Base-by-base conservation (phyloP, 345 rosid genomes). In the Camelina hispida region DNA sequence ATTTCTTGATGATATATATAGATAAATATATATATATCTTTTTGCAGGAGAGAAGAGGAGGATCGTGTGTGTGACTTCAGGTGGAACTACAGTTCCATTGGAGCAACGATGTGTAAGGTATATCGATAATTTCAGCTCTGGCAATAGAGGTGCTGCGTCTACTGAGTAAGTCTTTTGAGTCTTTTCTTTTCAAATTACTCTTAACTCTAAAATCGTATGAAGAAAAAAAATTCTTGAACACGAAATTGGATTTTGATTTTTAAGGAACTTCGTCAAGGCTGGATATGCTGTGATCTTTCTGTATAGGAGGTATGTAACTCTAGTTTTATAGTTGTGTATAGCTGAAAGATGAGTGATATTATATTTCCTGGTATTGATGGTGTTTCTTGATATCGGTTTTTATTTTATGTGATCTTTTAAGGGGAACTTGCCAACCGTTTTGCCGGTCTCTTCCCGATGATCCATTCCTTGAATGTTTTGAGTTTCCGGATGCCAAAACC, bases 21-120 rank as follows among this genome's bases (percentile, higher is more conserved):
- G 43, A 50, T 14, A 7, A 2, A 6, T 34, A 34, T 15, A 6
- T 15, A 2, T 15, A 2, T 9, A 9, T 62, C 50, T 69, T 9
- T 12, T 62, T 57, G 64, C 72, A 86, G 87, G 78, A 62, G 69
- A 72, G 42, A 87, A 72, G 46, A 87, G 81, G 77, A 87, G 87
- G 66, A 81, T 90, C 17, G 97, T 85, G 25, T 91, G 98, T 38
- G 96, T 93, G 76, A 91, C 95, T 16, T 91, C 95, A 16, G 98
- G 98, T 5, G 98, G 98, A n/a, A 91, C 98, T 30, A 94, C 96
- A 4, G 98, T 94, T 69, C 98, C 98, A 6, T 76, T 94, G 25
- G 97, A 94, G 95, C 93, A 92, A 60, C 92, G 93, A 8, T 94
- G 97, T 12, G 98, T 94, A 10, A 91, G 98, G 9, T 91, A 90